Evolutionary conservation across 176 grass and related monocot genomes (phyloP).

Genomic region (Carex parvula): DNA sequence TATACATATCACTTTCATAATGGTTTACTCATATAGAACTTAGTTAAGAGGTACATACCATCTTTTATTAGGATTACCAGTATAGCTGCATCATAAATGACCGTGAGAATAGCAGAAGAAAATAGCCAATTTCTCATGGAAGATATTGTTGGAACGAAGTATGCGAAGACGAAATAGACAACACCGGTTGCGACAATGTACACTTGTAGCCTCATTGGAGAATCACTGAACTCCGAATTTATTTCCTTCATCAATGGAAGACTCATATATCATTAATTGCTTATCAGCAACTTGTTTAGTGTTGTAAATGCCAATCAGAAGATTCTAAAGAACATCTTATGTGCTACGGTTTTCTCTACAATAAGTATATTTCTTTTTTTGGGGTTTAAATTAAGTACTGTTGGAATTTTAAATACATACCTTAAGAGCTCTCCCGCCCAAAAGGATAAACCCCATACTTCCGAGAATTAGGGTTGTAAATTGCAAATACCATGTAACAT

Average conservation of each 20-base stretch:
- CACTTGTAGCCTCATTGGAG: slow-evolving; percentile 52
- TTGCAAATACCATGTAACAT: slow-evolving; percentile 74
- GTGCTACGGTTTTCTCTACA: background rate
- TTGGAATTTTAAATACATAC: slow-evolving; percentile 7
- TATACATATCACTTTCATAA: background rate
- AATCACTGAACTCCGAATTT: slow-evolving; percentile 51
- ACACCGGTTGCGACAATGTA: slow-evolving; percentile 45
- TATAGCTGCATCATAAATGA: slow-evolving; percentile 44
- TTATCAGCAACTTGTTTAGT: background rate
- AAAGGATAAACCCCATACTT: slow-evolving; percentile 77
- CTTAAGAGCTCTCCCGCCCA: slow-evolving; percentile 77
- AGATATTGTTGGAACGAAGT: slow-evolving; percentile 79
- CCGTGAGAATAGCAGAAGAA: slow-evolving; percentile 58
- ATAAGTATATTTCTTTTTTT: background rate
- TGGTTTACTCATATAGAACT: background rate
- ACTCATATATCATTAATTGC: background rate
- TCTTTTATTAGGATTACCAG: slow-evolving; percentile 53
- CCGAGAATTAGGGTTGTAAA: slow-evolving; percentile 63
- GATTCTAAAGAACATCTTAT: background rate
- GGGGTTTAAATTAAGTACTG: background rate
- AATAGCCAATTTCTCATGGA: slow-evolving; percentile 81
- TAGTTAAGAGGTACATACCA: slow-evolving; percentile 25
- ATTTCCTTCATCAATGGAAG: slow-evolving; percentile 41
- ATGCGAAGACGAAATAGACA: slow-evolving; percentile 68
- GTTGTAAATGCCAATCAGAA: background rate